Evolutionary conservation across 768 basidiomycete species (phyloP).

Genomic region (Pleurotus cornucopiae): DNA sequence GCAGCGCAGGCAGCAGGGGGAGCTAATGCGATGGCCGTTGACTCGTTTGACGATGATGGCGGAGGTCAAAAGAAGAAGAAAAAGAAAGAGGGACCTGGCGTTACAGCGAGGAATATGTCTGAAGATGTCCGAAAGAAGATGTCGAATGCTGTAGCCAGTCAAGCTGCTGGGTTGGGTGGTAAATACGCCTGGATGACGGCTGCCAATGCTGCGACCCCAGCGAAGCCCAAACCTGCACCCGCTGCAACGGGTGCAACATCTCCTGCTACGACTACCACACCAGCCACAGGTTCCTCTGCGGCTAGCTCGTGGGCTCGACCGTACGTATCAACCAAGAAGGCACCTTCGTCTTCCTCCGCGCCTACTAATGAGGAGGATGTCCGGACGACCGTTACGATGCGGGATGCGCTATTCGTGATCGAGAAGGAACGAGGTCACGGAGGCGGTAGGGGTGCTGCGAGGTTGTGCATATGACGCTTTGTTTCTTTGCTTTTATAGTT

Average conservation of each 20-base stretch:
- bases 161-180: constrained; percentile 79
- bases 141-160: constrained; percentile 85
- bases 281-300: constrained; percentile 18
- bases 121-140: constrained; percentile 91
- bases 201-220: constrained; percentile 37
- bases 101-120: constrained; percentile 84
- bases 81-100: constrained; percentile 80
- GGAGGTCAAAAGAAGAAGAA: constrained; percentile 71
- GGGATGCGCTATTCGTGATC: constrained; percentile 84
- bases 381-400: constrained; percentile 58
- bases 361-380: constrained; percentile 49
- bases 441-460: constrained; percentile 71
- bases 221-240: constrained; percentile 31
- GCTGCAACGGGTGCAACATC: constrained; percentile 24
- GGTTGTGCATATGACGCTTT: constrained; percentile 51
- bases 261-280: constrained; percentile 22
- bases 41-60: constrained; percentile 39
- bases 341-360: constrained; percentile 21
- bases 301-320: constrained; percentile 56
- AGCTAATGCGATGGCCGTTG: constrained; percentile 17
- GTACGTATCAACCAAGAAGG: constrained; percentile 55
- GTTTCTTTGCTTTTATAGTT: not conserved
- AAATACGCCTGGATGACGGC: constrained; percentile 89
- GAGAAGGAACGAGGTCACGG: constrained; percentile 83
- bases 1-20: constrained; percentile 51